These are phyloP conservation scores for Senna tora DNA, from an alignment of 306 rosid genomes.

Conservation along the genomic window DNA sequence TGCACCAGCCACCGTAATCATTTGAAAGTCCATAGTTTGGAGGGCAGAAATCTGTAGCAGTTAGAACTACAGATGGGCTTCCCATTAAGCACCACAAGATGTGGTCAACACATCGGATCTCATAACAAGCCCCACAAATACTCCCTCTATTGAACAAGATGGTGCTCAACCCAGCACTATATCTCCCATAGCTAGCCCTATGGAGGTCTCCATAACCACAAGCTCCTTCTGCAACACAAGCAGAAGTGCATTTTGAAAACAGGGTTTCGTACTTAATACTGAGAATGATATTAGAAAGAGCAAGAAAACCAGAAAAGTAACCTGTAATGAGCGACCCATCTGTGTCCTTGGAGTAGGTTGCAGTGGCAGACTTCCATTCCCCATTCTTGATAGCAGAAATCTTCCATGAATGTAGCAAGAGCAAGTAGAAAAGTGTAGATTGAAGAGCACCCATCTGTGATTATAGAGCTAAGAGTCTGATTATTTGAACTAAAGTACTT, in stretches of 20 bases:
- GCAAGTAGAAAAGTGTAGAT: conserved; percentile 54
- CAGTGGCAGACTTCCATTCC: conserved; percentile 88
- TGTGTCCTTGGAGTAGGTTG: conserved; percentile 76
- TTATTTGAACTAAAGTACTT: conserved; percentile 33
- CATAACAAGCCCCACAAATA: conserved; percentile 92
- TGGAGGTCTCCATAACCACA: conserved; percentile 98
- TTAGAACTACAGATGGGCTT: conserved; percentile 81
- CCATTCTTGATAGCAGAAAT: conserved; percentile 49
- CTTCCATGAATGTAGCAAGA: conserved; percentile 48
- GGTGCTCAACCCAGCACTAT: conserved; percentile 89
- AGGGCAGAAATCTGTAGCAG: conserved; percentile 96
- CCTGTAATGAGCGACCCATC: conserved; percentile 83
- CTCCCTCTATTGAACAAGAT: conserved; percentile 87
- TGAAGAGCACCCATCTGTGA: conserved; percentile 71
- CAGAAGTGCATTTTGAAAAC: conserved; percentile 35
- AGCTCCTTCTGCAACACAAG: conserved; percentile 86
- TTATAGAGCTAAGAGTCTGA: conserved; percentile 39
- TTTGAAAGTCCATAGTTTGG: conserved; percentile 83
- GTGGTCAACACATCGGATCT: conserved; percentile 93
- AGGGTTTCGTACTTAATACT: not conserved
- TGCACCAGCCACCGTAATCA: conserved; percentile 99
- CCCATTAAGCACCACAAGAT: conserved; percentile 90
- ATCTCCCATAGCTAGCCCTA: conserved; percentile 69
- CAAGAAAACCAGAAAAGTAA: conserved; percentile 46
- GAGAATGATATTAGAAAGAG: conserved; percentile 20